Conservation (phyloP, 2,329 filamentous ascomycete species). For the Penicillium janthinellum region DNA sequence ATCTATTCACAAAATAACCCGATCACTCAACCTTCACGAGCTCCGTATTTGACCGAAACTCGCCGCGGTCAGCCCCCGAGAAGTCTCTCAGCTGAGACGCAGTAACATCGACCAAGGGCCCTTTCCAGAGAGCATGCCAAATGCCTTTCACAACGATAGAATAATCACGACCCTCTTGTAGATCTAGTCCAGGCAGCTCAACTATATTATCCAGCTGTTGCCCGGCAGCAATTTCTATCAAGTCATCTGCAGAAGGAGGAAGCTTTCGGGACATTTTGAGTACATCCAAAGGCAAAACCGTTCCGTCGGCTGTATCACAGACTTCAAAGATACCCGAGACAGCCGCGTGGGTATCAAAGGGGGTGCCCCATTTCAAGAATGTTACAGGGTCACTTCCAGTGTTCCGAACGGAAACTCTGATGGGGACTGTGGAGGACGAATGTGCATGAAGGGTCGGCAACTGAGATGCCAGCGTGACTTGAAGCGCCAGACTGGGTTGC, state of each 20-base stretch:
- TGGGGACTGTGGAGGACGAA: conserved; percentile 23
- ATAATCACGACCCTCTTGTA: conserved; percentile 37
- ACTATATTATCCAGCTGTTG: conserved; percentile 26
- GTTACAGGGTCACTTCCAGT: conserved; percentile 31
- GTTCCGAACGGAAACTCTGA: conserved; percentile 35
- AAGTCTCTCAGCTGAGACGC: conserved; percentile 25
- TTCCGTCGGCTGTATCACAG: conserved; percentile 24
- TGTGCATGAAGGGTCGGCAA: conserved; percentile 17
- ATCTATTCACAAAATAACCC: background rate
- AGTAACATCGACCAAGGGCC: conserved; percentile 25
- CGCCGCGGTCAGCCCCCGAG: conserved; percentile 21
- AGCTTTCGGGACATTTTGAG: conserved; percentile 40
- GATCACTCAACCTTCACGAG: conserved; percentile 20
- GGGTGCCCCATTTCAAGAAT: conserved; percentile 42
- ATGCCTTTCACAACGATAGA: conserved; percentile 34
- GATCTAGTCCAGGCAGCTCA: conserved; percentile 29
- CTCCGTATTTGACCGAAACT: conserved; percentile 30
- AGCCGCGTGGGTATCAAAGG: conserved; percentile 37
- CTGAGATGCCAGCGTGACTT: conserved; percentile 21
- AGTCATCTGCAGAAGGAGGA: conserved; percentile 31
- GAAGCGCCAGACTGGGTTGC: conserved; percentile 18
- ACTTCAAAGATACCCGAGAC: conserved; percentile 36
- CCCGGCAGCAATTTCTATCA: conserved; percentile 34
- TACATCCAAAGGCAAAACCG: conserved; percentile 28
- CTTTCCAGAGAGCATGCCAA: conserved; percentile 42